phyloP scores from a whole-genome alignment of 345 rosid genomes.

The Arabidopsis suecica region DNA sequence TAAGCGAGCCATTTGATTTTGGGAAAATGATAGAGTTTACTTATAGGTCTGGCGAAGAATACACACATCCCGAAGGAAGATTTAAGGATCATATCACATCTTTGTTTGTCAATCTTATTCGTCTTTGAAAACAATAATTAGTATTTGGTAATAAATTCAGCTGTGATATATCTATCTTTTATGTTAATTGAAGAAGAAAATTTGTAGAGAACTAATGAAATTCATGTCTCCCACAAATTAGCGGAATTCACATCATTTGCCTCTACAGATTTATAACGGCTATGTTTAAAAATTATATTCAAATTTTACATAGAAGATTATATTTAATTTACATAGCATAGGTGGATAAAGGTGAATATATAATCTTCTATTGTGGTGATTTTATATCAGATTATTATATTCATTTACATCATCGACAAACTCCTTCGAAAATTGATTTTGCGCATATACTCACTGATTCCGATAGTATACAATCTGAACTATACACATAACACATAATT shows the following conservation, averaged over 20 bases:
- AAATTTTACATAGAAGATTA: too few relatives aligned
- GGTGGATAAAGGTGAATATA: too few relatives aligned
- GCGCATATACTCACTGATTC: too few relatives aligned
- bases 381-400: too few relatives aligned
- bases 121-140: conserved; percentile 1
- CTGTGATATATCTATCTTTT: neutral
- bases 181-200: neutral
- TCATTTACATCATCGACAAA: too few relatives aligned
- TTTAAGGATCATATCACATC: conserved; percentile 9
- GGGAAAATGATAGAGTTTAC: neutral
- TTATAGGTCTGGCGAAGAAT: conserved; percentile 15
- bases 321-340: too few relatives aligned
- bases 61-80: neutral
- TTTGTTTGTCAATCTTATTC: conserved; percentile 1
- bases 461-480: too few relatives aligned
- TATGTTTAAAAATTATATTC: too few relatives aligned
- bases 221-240: neutral
- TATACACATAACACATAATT: too few relatives aligned
- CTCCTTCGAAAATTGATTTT: too few relatives aligned
- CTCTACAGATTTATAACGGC: too few relatives aligned
- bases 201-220: neutral
- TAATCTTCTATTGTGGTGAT: too few relatives aligned
- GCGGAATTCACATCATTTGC: neutral
- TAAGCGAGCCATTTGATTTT: neutral
- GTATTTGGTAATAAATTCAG: neutral